Evolutionary conservation across 2,329 filamentous ascomycete genomes (phyloP), one percentile per base, ranked within the genome.

Genomic region (Akanthomyces dipterigenus): DNA sequence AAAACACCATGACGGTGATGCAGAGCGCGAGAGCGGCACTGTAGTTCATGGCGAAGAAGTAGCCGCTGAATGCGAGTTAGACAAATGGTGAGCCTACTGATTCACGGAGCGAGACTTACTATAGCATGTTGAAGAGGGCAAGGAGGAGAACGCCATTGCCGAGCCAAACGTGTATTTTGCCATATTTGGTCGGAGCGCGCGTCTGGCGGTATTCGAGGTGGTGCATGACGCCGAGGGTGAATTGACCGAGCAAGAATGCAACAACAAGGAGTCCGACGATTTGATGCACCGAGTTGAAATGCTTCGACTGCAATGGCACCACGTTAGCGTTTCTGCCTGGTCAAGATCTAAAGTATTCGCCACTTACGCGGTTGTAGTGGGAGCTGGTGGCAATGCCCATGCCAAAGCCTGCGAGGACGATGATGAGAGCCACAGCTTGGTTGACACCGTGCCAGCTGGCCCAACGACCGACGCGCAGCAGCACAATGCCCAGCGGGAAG

Each of bases 201-300:
- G 80, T 83, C 69, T 76, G 73, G 66, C 78, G 80, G 69, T 76
- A 84, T 42, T 80, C 74, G 51, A 77, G 73, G 66, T 87, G 84
- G 65, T 86, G 82, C 60, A 84, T 65, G 64, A 82, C 75, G 31
- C 85, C 85, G 16, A 87, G 69, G 1, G 74, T 70, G 63, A 84
- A 80, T 66, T 87, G 83, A 5, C 68, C 73, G 18, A 87, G 69
- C 56, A 86, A 71, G 55, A 81, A 76, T 48, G 77, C 71, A 50
- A 83, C 73, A 43, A 85, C 72, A 18, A 86, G 68, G 61, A 84
- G 75, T 9, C 85, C 85, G 61, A 88, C 72, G 55, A 87, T 75
- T 67, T 87, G 84, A 67, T 88, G 85, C 9, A 77, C 71, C 1
- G 77, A 77, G 49, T 76, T 77, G 70, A 84, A 83, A 11, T 73